Base-by-base conservation (phyloP, 2,329 filamentous ascomycete species). In the Scedosporium apiospermum region DNA sequence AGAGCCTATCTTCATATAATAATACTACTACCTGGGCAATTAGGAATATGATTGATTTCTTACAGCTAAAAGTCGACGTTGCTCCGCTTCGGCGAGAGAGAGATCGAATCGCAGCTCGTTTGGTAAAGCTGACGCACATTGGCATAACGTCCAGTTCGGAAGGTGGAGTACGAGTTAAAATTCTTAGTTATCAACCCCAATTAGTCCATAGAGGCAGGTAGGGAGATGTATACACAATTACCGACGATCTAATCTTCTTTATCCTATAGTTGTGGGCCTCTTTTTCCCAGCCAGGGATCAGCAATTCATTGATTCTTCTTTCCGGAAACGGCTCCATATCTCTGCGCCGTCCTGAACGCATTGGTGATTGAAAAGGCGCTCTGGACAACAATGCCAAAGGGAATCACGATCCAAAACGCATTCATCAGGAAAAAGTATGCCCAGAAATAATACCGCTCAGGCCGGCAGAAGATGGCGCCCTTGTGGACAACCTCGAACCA, bases 381-480 rank as follows among this genome's bases (percentile, higher is more conserved):
- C 27, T 67, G 63, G 1, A 66, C 21, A 42, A 78, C 64, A 49
- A 77, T 64, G 4, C 65, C 67, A 2, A 67, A 58, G 0, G 82
- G 81, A 38, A 84, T 76, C 18, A 81, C 71, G 46, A 84, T 77
- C 82, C 82, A 84, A 64, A 82, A 77, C 0, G 73, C 73, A 66
- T 84, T 84, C 67, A 80, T 74, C 16, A 80, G 69, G 16, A 85
- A 68, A 63, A 78, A 84, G 66, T 84, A 83, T 9, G 74, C 75
- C 73, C 75, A 84, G 65, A 79, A 85, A 68, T 84, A 84, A 46
- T 75, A 76, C 1, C 67, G 66, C 70, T 84, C 82, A 0, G 81
- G 81, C 0, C 82, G 75, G 58, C 76, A 82, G 70, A 78, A 81
- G n/a, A 72, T 69, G 2, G 75, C 69, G 1, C 72, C 74, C n/a